Evolutionary conservation across 2,329 filamentous ascomycete species (phyloP), one percentile per base, ranked within the genome.

Genomic region (Amesomyces nigricolor): DNA sequence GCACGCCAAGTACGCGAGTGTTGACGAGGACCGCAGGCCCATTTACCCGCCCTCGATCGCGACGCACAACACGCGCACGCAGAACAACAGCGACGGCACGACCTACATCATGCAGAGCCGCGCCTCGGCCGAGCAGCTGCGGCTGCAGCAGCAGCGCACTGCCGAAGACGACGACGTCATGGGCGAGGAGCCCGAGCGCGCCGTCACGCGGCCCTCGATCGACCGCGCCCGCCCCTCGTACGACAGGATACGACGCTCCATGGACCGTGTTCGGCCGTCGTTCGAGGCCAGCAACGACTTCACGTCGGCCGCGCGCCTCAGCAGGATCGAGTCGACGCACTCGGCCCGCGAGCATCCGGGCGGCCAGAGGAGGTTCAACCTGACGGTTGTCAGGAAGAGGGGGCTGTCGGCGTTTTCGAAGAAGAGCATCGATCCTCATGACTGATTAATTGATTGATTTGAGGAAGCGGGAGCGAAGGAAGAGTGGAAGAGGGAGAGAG

Each of bases 21-120:
- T 90, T 57, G 87, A 94, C 67, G 91, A 97, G 72, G 92, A 96
- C 67, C 81, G 89, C 70, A 83, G 91, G 62, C 91, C 91, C 32
- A 95, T 97, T 65, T 97, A 97, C 72, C 89, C 92, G 48, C 91
- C 92, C 13, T 95, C 91, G 51, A 85, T 92, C 64, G 87, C 89
- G 47, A 92, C 88, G 32, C 87, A 94, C 68, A 92, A 84, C 61
- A 77, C 91, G 62, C 86, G 86, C 49, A 94, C 89, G 65, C 89
- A 95, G 68, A 95, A 92, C 64, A 90, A 91, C 58, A 96, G 91
- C 72, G 91, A 96, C 71, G 92, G 90, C 58, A 96, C 94, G 48
- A 91, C 95, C 65, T 95, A 91, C 70, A 95, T 90, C 19, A 63
- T 63, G 59, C 75, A 79, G 48, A 81, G 83, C 63, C 80, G 84